Evolutionary conservation across 2,329 filamentous ascomycete genomes (phyloP).

Genomic region (Metarhizium robertsii): DNA sequence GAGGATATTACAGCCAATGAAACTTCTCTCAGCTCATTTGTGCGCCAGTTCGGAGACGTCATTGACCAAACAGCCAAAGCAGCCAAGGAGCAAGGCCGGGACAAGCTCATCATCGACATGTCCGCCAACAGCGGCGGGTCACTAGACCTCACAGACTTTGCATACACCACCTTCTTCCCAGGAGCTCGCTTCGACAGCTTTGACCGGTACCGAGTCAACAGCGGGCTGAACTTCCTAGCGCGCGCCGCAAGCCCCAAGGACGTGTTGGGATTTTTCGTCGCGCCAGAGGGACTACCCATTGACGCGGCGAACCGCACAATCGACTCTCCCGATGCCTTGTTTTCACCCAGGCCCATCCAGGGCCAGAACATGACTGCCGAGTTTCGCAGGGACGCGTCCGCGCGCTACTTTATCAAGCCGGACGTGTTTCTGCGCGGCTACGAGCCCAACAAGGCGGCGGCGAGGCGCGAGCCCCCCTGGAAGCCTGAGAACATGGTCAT

Average conservation of each 20-base stretch:
- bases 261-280: not conserved
- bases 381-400: not conserved
- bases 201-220: conserved; percentile 3
- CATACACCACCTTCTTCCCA: conserved; percentile 35
- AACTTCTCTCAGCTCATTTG: conserved; percentile 7
- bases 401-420: not conserved
- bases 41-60: conserved; percentile 4
- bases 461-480: conserved; percentile 17
- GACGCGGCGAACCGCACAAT: not conserved
- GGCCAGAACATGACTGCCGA: not conserved
- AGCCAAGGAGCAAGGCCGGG: conserved; percentile 14
- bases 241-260: not conserved
- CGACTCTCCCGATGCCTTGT: not conserved
- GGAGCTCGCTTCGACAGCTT: conserved; percentile 4
- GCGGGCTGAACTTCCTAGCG: conserved; percentile 1
- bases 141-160: conserved; percentile 34
- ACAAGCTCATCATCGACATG: conserved; percentile 54
- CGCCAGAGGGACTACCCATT: not conserved
- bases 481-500: conserved; percentile 29
- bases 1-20: not conserved
- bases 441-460: conserved; percentile 1
- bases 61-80: conserved; percentile 25
- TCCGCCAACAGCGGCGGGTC: conserved; percentile 50
- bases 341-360: not conserved
- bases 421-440: not conserved